Evolutionary conservation across 352 stramenopile species (phyloP).

Genomic region (Globisporangium splendens): DNA sequence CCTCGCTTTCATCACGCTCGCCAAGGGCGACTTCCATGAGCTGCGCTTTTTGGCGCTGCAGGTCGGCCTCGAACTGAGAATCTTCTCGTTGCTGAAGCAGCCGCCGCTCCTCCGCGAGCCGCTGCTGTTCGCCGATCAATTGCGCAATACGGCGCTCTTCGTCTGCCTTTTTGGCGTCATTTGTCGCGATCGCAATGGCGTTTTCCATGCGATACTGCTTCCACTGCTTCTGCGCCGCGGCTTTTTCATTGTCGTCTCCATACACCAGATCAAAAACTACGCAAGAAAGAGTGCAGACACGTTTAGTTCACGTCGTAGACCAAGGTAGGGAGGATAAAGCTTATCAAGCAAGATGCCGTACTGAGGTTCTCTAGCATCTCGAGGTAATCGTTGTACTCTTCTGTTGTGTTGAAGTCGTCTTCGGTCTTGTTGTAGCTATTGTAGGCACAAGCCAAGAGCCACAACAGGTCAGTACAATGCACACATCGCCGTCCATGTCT

Average conservation of each 20-base stretch:
- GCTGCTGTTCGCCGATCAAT: slow-evolving; percentile 79
- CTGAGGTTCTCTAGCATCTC: slow-evolving; percentile 83
- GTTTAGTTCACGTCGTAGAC: background rate
- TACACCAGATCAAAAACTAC: slow-evolving; percentile 86
- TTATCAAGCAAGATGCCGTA: slow-evolving; percentile 21
- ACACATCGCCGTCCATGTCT: background rate
- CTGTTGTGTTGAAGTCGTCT: slow-evolving; percentile 82
- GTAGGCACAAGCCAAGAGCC: background rate
- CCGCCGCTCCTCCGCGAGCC: slow-evolving; percentile 70
- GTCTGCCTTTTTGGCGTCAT: slow-evolving; percentile 83
- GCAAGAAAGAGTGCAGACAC: slow-evolving; percentile 7
- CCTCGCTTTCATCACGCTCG: slow-evolving; percentile 76
- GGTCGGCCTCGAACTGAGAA: slow-evolving; percentile 73
- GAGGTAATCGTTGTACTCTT: slow-evolving; percentile 87
- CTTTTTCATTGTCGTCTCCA: slow-evolving; percentile 68
- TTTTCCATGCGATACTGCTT: slow-evolving; percentile 85
- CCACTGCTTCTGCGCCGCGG: slow-evolving; percentile 74
- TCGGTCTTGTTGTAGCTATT: slow-evolving; percentile 86
- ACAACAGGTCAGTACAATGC: background rate
- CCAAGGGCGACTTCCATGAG: slow-evolving; percentile 84
- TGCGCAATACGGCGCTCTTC: slow-evolving; percentile 85
- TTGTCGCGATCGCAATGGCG: slow-evolving; percentile 76
- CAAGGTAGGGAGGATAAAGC: background rate
- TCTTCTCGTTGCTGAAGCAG: slow-evolving; percentile 78
- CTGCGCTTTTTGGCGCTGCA: slow-evolving; percentile 78